phyloP scores from a whole-genome alignment of 768 basidiomycete species.

The Suillus hirtellus region DNA sequence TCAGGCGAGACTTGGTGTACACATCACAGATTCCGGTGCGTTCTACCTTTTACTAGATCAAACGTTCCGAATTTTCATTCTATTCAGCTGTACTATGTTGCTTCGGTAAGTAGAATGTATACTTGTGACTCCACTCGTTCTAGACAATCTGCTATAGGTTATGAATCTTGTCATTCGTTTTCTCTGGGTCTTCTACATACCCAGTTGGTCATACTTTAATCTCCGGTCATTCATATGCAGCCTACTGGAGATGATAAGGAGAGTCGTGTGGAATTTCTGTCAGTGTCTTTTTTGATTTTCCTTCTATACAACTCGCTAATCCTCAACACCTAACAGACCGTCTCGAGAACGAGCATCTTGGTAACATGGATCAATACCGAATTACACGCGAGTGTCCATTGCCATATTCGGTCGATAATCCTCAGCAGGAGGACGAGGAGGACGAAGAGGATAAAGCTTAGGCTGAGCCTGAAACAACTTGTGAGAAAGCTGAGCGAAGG shows the following conservation, averaged over 20 bases:
- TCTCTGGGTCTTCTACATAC: constrained; percentile 80
- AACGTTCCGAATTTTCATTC: not conserved
- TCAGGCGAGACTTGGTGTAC: constrained; percentile 80
- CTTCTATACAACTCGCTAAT: not conserved
- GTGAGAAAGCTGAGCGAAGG: not conserved
- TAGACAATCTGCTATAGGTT: constrained; percentile 42
- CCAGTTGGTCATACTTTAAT: constrained; percentile 47
- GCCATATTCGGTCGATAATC: constrained; percentile 63
- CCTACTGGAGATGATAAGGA: constrained; percentile 72
- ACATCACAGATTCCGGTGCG: constrained; percentile 58
- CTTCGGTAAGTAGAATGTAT: constrained; percentile 52
- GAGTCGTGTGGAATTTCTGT: constrained; percentile 95
- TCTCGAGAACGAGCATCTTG: constrained; percentile 88
- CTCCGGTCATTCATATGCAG: constrained; percentile 68
- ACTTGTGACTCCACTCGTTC: not conserved
- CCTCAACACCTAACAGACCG: constrained; percentile 48
- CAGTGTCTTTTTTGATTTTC: constrained; percentile 27
- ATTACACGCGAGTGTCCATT: constrained; percentile 83
- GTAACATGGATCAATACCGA: constrained; percentile 92
- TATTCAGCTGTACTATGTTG: constrained; percentile 71
- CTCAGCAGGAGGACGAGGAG: constrained; percentile 43
- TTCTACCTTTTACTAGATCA: constrained; percentile 2
- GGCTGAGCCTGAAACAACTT: not conserved
- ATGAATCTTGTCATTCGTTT: constrained; percentile 78
- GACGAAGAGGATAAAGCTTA: constrained; percentile 43